These are phyloP conservation scores for Lasiosphaeria miniovina DNA, from an alignment of 495 filamentous ascomycete species.

Conservation along the genomic window DNA sequence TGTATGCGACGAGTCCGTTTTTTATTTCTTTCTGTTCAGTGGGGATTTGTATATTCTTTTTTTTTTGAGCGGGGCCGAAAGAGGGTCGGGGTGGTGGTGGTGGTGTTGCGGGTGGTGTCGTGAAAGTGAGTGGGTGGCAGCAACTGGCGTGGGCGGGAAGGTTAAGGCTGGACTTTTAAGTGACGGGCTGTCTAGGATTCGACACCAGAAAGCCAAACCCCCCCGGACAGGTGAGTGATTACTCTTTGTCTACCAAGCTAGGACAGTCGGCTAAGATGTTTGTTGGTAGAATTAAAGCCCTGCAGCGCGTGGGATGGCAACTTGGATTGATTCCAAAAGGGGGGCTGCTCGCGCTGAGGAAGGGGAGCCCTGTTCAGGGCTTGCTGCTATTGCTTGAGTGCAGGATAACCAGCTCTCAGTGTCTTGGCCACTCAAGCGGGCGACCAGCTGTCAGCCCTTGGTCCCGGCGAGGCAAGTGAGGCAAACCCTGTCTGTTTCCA, in stretches of 20 bases:
- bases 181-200: slow-evolving; percentile 2
- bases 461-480: slow-evolving; percentile 5
- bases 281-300: background rate
- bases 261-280: slow-evolving; percentile 13
- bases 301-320: background rate
- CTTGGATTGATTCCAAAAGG: background rate
- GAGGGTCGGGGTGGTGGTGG: background rate
- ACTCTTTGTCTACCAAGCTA: slow-evolving; percentile 7
- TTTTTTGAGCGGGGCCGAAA: background rate
- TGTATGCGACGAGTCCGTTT: background rate
- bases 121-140: background rate
- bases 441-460: slow-evolving; percentile 21
- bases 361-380: slow-evolving; percentile 11
- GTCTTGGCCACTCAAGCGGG: slow-evolving; percentile 30
- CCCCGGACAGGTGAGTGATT: slow-evolving; percentile 16
- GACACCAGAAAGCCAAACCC: slow-evolving; percentile 8
- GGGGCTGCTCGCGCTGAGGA: slow-evolving; percentile 7
- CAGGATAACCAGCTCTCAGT: slow-evolving; percentile 25
- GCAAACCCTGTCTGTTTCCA: slow-evolving; percentile 6
- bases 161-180: slow-evolving; percentile 8
- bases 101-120: background rate
- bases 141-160: background rate
- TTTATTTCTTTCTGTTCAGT: background rate
- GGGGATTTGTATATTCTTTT: background rate
- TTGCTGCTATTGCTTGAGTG: slow-evolving; percentile 23